Base-by-base conservation (phyloP, 345 rosid genomes). In the Eucalyptus caleyi region DNA sequence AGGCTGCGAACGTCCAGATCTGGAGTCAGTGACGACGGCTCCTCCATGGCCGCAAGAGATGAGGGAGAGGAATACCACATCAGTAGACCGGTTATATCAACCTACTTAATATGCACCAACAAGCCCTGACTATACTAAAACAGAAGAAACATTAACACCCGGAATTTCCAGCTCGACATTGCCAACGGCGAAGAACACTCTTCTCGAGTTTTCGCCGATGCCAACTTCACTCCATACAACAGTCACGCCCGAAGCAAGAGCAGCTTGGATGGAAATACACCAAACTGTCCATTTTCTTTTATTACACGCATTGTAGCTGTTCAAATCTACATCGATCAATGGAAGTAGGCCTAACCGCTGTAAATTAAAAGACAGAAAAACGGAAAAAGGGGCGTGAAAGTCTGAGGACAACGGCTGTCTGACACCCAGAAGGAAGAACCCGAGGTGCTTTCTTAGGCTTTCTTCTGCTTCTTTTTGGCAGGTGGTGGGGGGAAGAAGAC, bases 401-500 rank as follows among this genome's bases (percentile, higher is more conserved):
- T 65, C 18, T 24, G 24, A 67, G 50, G 37, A 62, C 18, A 6
- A 19, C 15, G 40, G 9, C 54, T 16, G 51, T 34, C 80, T 8
- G 44, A 34, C 40, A 27, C 50, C 59, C 81, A 12, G 8, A 37
- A 72, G 85, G 85, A 77, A 77, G 47, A 23, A 77, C 24, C 47
- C 16, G 24, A 11, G 85, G 85, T 77, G 47, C 85, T 40, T 77
- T 89, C 60, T 94, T 88, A 97, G 59, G 96, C 96, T 90, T 91
- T 92, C 96, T 97, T 97, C 88, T 92, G 92, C 88, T 96, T 97
- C 88, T 92, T 92, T 89, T 96, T 95, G 50, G 88, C 77, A 7
- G 92, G 88, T 27, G 94, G 95, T 27, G 94, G 95, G 14, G 95
- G 96, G 87, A 96, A 97, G 87, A 96, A 14, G 16, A 89, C 44